Base-by-base conservation (phyloP, 257 asterid species). In the Linderniella brevidens region DNA sequence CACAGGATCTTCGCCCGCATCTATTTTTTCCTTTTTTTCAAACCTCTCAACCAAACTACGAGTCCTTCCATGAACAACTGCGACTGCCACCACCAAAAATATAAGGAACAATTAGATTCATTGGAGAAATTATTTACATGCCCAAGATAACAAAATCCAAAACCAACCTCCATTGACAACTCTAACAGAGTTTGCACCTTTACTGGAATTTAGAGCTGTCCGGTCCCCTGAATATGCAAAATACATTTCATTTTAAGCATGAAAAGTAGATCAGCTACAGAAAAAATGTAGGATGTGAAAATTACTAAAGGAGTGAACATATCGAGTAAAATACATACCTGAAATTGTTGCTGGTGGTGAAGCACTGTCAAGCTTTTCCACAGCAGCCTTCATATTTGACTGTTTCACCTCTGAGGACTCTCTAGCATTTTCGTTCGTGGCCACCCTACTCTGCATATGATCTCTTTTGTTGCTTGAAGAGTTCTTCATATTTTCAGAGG, bases 31-130 rank as follows among this genome's bases (percentile, higher is more conserved):
- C 59, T 72, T 74, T 59, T 59, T 71, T 56, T 88, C 98, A 67
- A 88, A 81, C 61, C 87, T 88, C 76, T 88, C 92, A 60, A 88
- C 98, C 73, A 80, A 61, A 63, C 87, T 76, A 47, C 96, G 93
- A 0, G 98, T 88, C 76, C 94, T 74, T 71, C 98, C 98, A 52
- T 55, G 80, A 56, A 70, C 76, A 66, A 84, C 82, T 25, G 85
- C 72, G 70, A 84, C 94, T 84, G 85, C 52, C 58, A 78, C 48
- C 29, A 47, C 49, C 49, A 9, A 69, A 61, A 53, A 42, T 48
- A 64, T 43, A 57, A 17, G 20, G 52, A 19, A 32, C 42, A 57
- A 58, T 49, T 64, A 37, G 19, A 45, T 37, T 50, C 48, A 48
- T 52, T 54, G 25, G 50, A 42, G 48, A 32, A 29, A 45, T 16